Evolutionary conservation across 2,329 filamentous ascomycete species (phyloP).

Genomic region (Penicillium sclerotiorum): DNA sequence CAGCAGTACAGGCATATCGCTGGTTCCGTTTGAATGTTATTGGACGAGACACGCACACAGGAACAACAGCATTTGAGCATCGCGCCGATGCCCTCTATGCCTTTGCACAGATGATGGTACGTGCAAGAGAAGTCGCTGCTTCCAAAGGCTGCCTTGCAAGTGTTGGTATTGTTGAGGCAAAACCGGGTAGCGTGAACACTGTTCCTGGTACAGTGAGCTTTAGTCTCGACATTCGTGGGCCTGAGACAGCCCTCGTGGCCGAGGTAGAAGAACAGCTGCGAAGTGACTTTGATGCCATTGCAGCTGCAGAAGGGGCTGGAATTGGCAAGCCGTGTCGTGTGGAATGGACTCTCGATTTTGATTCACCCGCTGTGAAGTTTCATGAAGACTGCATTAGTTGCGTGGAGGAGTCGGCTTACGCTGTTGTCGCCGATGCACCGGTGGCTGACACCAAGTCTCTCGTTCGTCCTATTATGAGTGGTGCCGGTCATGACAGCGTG

Average conservation of each 20-base stretch:
- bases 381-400: conserved; percentile 67
- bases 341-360: conserved; percentile 63
- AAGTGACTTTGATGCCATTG: conserved; percentile 62
- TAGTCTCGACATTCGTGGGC: conserved; percentile 67
- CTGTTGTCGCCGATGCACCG: conserved; percentile 57
- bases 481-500: conserved; percentile 68
- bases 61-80: conserved; percentile 69
- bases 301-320: conserved; percentile 57
- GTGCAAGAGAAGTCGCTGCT: conserved; percentile 65
- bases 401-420: conserved; percentile 62
- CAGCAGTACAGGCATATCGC: conserved; percentile 72
- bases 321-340: conserved; percentile 57
- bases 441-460: conserved; percentile 43
- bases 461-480: conserved; percentile 59
- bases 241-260: conserved; percentile 58
- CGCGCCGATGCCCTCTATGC: conserved; percentile 70
- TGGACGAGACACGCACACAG: conserved; percentile 72
- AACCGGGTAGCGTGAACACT: conserved; percentile 72
- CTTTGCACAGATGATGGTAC: conserved; percentile 68
- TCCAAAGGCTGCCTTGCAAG: conserved; percentile 64
- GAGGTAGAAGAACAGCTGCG: conserved; percentile 61
- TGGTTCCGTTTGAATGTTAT: conserved; percentile 71
- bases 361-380: conserved; percentile 64
- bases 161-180: conserved; percentile 69
- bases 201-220: conserved; percentile 70